Conservation (phyloP, 1,139 yeast species). For the Pichia sp. region DNA sequence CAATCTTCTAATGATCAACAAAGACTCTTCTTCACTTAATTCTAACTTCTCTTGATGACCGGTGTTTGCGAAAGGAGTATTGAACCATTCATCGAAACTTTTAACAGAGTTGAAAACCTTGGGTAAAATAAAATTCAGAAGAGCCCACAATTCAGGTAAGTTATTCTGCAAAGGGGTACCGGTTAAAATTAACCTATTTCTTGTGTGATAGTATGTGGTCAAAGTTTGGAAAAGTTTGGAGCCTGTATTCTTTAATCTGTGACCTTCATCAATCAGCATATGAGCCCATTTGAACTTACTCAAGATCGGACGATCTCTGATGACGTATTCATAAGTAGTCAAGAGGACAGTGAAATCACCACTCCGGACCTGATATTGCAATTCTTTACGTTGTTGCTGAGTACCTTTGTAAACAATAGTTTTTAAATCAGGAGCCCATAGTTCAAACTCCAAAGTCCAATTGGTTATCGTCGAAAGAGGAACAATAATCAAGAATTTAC, state of each 20-base stretch:
- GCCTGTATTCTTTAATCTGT: constrained; percentile 77
- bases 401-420: constrained; percentile 73
- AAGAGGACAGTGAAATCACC: constrained; percentile 74
- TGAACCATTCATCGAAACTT: constrained; percentile 86
- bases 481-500: constrained; percentile 76
- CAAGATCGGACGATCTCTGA: constrained; percentile 65
- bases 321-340: constrained; percentile 76
- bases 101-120: constrained; percentile 79
- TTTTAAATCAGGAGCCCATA: constrained; percentile 77
- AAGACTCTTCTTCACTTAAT: constrained; percentile 86
- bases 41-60: constrained; percentile 80
- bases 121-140: constrained; percentile 72
- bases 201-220: constrained; percentile 68
- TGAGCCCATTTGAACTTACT: constrained; percentile 74
- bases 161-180: constrained; percentile 88
- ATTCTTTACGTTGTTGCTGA: constrained; percentile 61
- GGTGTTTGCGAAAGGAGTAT: constrained; percentile 78
- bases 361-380: constrained; percentile 56
- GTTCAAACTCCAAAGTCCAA: constrained; percentile 81
- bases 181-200: constrained; percentile 73
- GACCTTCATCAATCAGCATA: constrained; percentile 89
- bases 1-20: constrained; percentile 88
- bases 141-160: constrained; percentile 81
- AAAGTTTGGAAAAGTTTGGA: constrained; percentile 70
- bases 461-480: constrained; percentile 81